These are phyloP conservation scores for Akanthomyces uredinophilus DNA, from an alignment of 2,329 filamentous ascomycete species.

Conservation along the genomic window DNA sequence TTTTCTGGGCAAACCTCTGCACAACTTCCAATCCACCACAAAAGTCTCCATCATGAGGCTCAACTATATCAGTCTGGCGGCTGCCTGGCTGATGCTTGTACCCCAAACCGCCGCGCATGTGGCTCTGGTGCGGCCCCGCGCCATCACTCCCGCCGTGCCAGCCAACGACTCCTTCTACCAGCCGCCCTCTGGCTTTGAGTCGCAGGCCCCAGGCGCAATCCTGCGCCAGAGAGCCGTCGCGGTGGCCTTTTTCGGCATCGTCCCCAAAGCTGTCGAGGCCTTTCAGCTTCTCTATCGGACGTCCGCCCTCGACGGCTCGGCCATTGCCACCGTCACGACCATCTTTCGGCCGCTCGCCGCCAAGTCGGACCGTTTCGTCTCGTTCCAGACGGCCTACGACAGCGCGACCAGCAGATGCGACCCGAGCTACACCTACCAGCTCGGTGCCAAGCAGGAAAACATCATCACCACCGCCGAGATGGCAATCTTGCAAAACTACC, in stretches of 20 bases:
- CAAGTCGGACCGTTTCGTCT: neutral
- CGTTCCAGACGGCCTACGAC: slow-evolving; percentile 5
- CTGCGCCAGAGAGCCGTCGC: neutral
- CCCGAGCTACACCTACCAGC: slow-evolving; percentile 10
- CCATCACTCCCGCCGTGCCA: neutral
- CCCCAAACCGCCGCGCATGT: too few relatives aligned
- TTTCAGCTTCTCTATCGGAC: slow-evolving; percentile 5
- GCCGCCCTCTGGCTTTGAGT: slow-evolving; percentile 1
- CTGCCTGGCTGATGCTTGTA: too few relatives aligned
- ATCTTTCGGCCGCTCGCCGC: neutral
- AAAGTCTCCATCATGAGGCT: too few relatives aligned
- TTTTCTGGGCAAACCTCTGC: too few relatives aligned
- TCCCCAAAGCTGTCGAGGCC: neutral
- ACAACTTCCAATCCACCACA: too few relatives aligned
- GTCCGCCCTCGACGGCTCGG: neutral
- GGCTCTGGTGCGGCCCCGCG: too few relatives aligned
- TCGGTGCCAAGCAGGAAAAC: neutral
- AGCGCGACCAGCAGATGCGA: slow-evolving; percentile 1
- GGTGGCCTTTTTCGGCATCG: neutral
- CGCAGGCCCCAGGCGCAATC: neutral
- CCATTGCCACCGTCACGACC: neutral
- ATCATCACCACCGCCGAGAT: neutral
- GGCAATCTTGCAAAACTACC: neutral
- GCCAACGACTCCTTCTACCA: neutral
- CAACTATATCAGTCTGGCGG: too few relatives aligned